Percentiles rank a stretch among this genome's conserved stretches.
Conservation (phyloP, 345 rosid genomes). For the Murraya paniculata region DNA sequence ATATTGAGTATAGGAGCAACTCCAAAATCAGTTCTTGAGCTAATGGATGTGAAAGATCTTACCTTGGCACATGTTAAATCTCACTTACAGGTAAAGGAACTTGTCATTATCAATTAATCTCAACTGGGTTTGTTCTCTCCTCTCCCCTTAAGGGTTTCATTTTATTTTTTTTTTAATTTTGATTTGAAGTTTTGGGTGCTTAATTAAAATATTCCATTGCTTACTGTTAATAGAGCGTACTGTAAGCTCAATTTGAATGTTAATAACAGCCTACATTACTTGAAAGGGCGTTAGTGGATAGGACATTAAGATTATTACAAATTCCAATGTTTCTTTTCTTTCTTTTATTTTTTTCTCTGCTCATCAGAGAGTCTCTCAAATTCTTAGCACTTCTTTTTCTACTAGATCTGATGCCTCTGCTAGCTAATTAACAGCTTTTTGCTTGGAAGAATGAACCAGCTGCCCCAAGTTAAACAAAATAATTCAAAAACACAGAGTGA, state of each 20-base stretch:
- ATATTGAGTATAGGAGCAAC: constrained; percentile 66
- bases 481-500: constrained; percentile 1
- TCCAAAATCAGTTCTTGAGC: constrained; percentile 97
- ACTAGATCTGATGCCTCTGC: constrained; percentile 78
- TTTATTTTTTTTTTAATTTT: constrained; percentile 21
- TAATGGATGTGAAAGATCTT: constrained; percentile 99
- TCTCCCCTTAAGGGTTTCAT: not conserved
- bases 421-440: constrained; percentile 60
- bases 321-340: constrained; percentile 39
- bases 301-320: constrained; percentile 24
- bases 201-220: no score
- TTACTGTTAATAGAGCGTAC: constrained; percentile 13
- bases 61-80: constrained; percentile 99
- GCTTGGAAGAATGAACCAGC: constrained; percentile 69
- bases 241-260: constrained; percentile 23
- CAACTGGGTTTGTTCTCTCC: not conserved
- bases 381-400: constrained; percentile 44
- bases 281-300: constrained; percentile 21
- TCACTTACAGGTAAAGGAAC: constrained; percentile 73
- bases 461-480: not conserved
- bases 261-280: constrained; percentile 27
- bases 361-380: constrained; percentile 35
- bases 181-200: no score
- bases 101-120: not conserved
- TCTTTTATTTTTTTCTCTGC: constrained; percentile 22